phyloP scores from a whole-genome alignment of 1,139 yeast species.

The Yamadazyma taylorii region DNA sequence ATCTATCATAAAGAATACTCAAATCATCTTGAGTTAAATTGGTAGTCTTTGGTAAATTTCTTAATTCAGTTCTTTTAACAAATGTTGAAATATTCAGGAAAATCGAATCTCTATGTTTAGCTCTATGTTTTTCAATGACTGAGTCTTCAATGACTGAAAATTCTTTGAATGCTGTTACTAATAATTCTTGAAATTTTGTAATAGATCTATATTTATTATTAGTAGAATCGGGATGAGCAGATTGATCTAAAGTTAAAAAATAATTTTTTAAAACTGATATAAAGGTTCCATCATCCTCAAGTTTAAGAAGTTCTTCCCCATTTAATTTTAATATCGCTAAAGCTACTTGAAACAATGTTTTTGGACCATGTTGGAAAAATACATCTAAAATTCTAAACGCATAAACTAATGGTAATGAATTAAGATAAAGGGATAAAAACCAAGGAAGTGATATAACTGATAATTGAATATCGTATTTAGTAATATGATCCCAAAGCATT shows the following conservation, averaged over 20 bases:
- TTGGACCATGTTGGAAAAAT: slow-evolving; percentile 87
- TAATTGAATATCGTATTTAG: slow-evolving; percentile 80
- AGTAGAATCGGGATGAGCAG: slow-evolving; percentile 74
- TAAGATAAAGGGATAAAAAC: slow-evolving; percentile 88
- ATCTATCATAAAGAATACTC: slow-evolving; percentile 79
- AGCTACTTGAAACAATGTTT: slow-evolving; percentile 89
- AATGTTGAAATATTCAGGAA: slow-evolving; percentile 84
- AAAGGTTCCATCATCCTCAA: slow-evolving; percentile 91
- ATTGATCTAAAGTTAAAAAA: slow-evolving; percentile 74
- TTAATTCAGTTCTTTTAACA: slow-evolving; percentile 86
- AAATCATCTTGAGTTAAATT: slow-evolving; percentile 59
- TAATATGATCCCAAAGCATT: slow-evolving; percentile 78
- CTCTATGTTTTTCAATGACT: slow-evolving; percentile 65
- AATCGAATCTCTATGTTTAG: slow-evolving; percentile 72
- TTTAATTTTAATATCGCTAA: slow-evolving; percentile 83
- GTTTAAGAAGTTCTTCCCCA: slow-evolving; percentile 76
- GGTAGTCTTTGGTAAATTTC: slow-evolving; percentile 75
- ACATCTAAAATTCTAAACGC: slow-evolving; percentile 92
- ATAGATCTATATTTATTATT: slow-evolving; percentile 64
- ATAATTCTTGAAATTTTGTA: slow-evolving; percentile 84
- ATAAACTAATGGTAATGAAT: slow-evolving; percentile 91
- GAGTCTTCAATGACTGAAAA: slow-evolving; percentile 79
- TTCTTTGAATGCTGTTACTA: slow-evolving; percentile 91
- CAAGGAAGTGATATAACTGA: slow-evolving; percentile 95
- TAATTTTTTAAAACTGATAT: slow-evolving; percentile 82